Percentiles rank a stretch among this genome's conserved stretches.
Conservation (phyloP, 140 eudicot species). For the Cichorium intybus region DNA sequence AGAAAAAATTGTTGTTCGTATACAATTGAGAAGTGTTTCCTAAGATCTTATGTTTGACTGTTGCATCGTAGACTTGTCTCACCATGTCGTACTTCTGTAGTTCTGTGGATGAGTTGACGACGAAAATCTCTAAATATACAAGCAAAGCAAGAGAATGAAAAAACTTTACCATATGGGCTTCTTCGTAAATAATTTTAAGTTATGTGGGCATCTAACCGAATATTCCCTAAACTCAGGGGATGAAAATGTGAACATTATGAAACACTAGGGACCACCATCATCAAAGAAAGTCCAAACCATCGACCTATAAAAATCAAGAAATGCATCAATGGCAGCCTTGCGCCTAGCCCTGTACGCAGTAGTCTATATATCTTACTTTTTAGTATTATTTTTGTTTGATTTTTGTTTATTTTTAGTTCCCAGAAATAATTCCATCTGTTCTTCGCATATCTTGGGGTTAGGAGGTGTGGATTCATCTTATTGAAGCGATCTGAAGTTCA, state of each 20-base stretch:
- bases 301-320: slow-evolving; percentile 21
- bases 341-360: slow-evolving; percentile 47
- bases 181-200: neutral
- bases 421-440: slow-evolving; percentile 35
- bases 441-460: slow-evolving; percentile 50
- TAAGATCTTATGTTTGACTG: too few species aligned
- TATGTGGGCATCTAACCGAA: slow-evolving; percentile 3
- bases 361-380: slow-evolving; percentile 18
- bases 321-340: slow-evolving; percentile 36
- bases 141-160: neutral
- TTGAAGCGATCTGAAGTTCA: slow-evolving; percentile 17
- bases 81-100: too few species aligned
- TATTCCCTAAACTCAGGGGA: slow-evolving; percentile 22
- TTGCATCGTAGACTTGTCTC: too few species aligned
- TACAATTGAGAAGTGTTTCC: too few species aligned
- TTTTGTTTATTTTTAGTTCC: slow-evolving; percentile 12
- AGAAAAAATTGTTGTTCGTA: too few species aligned
- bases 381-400: slow-evolving; percentile 14
- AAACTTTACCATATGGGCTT: neutral
- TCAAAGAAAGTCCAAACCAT: slow-evolving; percentile 3
- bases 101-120: too few species aligned
- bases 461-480: slow-evolving; percentile 65
- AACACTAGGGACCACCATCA: slow-evolving; percentile 33
- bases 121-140: too few species aligned
- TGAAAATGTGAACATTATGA: neutral